phyloP scores from a whole-genome alignment of 2,329 filamentous ascomycete genomes.

The Neonectria faginata region DNA sequence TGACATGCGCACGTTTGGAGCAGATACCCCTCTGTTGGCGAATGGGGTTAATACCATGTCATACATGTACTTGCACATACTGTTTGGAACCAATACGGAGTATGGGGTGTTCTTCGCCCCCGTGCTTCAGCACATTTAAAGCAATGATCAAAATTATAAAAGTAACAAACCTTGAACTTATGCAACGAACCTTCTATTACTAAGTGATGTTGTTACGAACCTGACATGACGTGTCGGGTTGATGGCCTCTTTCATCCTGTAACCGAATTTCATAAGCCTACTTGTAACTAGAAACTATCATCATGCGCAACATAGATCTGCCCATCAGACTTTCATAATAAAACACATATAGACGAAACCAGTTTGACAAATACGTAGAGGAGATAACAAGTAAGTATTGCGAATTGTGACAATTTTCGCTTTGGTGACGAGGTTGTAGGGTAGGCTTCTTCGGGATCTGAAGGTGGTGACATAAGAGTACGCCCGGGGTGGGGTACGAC shows the following conservation, averaged over 20 bases:
- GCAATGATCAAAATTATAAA: conserved; percentile 5
- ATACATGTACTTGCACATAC: conserved; percentile 38
- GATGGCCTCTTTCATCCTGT: too few relatives aligned
- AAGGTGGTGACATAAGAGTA: conserved; percentile 21
- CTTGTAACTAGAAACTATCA: too few relatives aligned
- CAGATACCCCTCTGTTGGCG: conserved; percentile 34
- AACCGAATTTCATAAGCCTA: too few relatives aligned
- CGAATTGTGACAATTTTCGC: background rate
- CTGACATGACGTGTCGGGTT: background rate
- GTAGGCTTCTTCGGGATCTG: background rate
- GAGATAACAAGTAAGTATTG: background rate
- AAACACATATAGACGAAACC: background rate
- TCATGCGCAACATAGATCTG: too few relatives aligned
- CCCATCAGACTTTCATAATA: too few relatives aligned
- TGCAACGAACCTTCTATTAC: background rate
- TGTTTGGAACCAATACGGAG: conserved; percentile 38
- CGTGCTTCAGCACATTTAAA: conserved; percentile 24
- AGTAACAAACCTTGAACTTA: background rate
- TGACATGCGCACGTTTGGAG: conserved; percentile 23
- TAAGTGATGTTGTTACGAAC: too few relatives aligned
- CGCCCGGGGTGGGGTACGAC: conserved; percentile 11
- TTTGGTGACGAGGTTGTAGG: background rate
- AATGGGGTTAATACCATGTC: conserved; percentile 42
- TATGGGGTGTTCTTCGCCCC: conserved; percentile 28
- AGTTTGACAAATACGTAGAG: background rate